Conservation (phyloP, 306 rosid genomes). For the Vigna nakashimae region DNA sequence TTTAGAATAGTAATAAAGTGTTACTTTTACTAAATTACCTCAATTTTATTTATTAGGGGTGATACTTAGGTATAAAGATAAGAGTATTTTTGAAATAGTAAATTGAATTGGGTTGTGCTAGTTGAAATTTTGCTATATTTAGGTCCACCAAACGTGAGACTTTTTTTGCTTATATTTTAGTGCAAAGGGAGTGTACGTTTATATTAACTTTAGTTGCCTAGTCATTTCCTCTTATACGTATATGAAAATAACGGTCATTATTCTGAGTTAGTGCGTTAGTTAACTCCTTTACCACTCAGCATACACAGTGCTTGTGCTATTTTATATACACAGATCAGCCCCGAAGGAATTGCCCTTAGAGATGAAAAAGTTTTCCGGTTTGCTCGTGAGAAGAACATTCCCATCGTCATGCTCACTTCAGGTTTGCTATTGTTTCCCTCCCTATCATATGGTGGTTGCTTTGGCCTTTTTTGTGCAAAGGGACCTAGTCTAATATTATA, state of each 20-base stretch:
- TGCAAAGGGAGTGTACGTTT: constrained; percentile 1
- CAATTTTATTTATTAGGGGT: too few relatives aligned
- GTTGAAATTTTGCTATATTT: too few relatives aligned
- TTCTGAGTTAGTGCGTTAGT: constrained; percentile 14
- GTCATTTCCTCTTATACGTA: constrained; percentile 33
- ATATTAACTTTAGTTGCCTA: constrained; percentile 25
- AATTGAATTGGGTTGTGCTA: too few relatives aligned
- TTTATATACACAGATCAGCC: constrained; percentile 73
- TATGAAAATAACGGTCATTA: constrained; percentile 17
- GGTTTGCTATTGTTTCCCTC: constrained; percentile 53
- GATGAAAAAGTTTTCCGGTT: constrained; percentile 91
- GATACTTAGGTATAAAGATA: too few relatives aligned
- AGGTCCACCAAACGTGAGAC: too few relatives aligned
- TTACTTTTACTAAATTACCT: too few relatives aligned
- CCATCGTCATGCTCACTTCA: constrained; percentile 96
- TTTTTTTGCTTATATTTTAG: too few relatives aligned
- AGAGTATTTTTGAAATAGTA: too few relatives aligned
- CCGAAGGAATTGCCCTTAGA: constrained; percentile 76
- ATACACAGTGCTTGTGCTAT: constrained; percentile 30
- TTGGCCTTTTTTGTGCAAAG: background rate
- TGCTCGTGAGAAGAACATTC: constrained; percentile 78
- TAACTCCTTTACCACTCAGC: constrained; percentile 35
- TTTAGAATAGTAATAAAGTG: too few relatives aligned
- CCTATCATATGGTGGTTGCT: constrained; percentile 7
- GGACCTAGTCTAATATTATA: background rate